Evolutionary conservation across 768 basidiomycete genomes (phyloP).

Genomic region (Jaapia argillacea): DNA sequence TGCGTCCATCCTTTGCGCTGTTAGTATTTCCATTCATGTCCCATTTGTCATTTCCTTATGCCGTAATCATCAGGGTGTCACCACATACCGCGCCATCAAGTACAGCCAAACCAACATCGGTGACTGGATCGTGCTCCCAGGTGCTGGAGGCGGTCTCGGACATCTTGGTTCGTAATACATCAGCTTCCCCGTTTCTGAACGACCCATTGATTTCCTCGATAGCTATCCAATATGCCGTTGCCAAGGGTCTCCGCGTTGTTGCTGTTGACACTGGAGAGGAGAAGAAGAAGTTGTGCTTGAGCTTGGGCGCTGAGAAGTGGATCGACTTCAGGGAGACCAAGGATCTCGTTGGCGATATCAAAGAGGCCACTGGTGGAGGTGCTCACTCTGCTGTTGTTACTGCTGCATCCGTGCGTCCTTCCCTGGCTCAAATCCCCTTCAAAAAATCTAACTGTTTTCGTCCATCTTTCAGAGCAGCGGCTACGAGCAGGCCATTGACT

Average conservation of each 20-base stretch:
- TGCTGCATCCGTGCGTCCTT: conserved; percentile 33
- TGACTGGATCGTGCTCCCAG: conserved; percentile 69
- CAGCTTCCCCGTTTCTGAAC: background rate
- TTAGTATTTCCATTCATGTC: conserved; percentile 23
- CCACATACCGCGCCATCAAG: conserved; percentile 82
- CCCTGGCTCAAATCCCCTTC: conserved; percentile 12
- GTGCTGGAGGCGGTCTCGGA: conserved; percentile 77
- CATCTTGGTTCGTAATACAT: conserved; percentile 44
- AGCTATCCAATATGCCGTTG: conserved; percentile 74
- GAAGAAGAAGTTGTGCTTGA: conserved; percentile 50
- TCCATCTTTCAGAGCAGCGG: no score
- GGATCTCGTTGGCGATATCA: conserved; percentile 57
- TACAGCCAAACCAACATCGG: conserved; percentile 52
- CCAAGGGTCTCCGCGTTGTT: no score
- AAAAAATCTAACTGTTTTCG: conserved; percentile 14
- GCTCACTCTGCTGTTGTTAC: conserved; percentile 64
- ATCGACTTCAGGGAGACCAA: conserved; percentile 68
- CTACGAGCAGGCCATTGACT: conserved; percentile 56
- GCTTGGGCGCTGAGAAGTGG: conserved; percentile 66
- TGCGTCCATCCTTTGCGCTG: conserved; percentile 71
- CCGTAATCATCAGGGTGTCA: conserved; percentile 45
- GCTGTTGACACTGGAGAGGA: conserved; percentile 63
- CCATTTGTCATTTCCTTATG: background rate
- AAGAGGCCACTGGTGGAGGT: conserved; percentile 58
- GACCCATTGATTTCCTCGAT: background rate